These are phyloP conservation scores for Dentipellis fragilis DNA, from an alignment of 768 basidiomycete species.

Conservation along the genomic window DNA sequence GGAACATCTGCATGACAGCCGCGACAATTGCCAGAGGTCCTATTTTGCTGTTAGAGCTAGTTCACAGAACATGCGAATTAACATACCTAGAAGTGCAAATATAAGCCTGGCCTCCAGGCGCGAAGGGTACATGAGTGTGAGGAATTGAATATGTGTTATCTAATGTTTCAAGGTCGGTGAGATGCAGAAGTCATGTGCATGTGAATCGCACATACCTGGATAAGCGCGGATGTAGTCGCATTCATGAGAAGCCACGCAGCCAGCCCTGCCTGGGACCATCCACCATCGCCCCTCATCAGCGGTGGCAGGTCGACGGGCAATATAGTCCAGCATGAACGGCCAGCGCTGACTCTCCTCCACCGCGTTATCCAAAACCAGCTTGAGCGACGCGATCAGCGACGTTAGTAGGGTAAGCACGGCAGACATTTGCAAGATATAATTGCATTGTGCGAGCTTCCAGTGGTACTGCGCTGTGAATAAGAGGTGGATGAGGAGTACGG, in stretches of 20 bases:
- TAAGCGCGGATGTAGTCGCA: constrained; percentile 70
- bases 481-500: constrained; percentile 84
- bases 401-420: constrained; percentile 75
- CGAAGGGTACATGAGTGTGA: constrained; percentile 92
- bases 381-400: constrained; percentile 67
- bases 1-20: constrained; percentile 75
- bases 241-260: constrained; percentile 85
- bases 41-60: constrained; percentile 15
- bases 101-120: constrained; percentile 80
- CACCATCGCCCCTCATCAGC: constrained; percentile 20
- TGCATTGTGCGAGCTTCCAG: constrained; percentile 85
- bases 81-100: constrained; percentile 59
- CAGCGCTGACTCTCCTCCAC: constrained; percentile 58
- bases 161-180: constrained; percentile 20
- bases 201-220: constrained; percentile 51
- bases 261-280: constrained; percentile 57
- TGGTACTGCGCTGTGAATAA: constrained; percentile 95
- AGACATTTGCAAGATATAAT: constrained; percentile 83
- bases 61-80: constrained; percentile 20
- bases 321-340: constrained; percentile 95
- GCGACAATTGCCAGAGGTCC: constrained; percentile 82
- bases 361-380: constrained; percentile 57
- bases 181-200: neutral
- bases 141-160: constrained; percentile 97
- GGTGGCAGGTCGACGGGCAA: constrained; percentile 75